phyloP scores from a whole-genome alignment of 768 basidiomycete genomes.

The Pleurotus platypus region DNA sequence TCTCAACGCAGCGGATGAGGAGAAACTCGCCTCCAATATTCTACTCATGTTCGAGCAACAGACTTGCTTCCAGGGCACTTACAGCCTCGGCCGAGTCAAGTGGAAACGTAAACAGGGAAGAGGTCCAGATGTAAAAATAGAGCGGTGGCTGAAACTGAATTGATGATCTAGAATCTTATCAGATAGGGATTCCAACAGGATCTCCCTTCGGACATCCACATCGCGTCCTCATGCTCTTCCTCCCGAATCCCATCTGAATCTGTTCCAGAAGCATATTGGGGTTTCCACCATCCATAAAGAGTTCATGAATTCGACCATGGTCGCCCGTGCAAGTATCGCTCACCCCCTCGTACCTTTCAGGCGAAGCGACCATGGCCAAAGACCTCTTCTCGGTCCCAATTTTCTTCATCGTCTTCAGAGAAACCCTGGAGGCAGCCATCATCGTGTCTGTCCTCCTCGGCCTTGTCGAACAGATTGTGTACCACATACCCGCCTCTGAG shows the following conservation, averaged over 20 bases:
- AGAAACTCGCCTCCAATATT: too few species aligned
- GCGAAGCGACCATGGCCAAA: constrained; percentile 48
- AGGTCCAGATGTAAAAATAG: too few species aligned
- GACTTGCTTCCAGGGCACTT: too few species aligned
- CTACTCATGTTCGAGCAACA: too few species aligned
- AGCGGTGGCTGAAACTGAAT: background rate
- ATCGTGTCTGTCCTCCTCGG: constrained; percentile 90
- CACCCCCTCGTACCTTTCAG: constrained; percentile 6
- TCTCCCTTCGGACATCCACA: background rate
- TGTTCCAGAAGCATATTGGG: background rate
- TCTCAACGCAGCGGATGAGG: too few species aligned
- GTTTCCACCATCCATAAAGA: constrained; percentile 5
- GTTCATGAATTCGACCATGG: background rate
- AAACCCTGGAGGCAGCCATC: constrained; percentile 89
- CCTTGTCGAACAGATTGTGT: constrained; percentile 83
- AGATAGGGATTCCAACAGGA: constrained; percentile 9
- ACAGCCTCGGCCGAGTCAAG: too few species aligned
- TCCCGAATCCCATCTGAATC: constrained; percentile 6
- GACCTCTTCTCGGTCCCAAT: constrained; percentile 87
- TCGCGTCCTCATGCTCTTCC: background rate
- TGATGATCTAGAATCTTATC: constrained; percentile 12
- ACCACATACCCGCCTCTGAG: constrained; percentile 19
- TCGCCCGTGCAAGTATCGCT: constrained; percentile 8
- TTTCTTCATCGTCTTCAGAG: constrained; percentile 95
- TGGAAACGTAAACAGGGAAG: too few species aligned